These are phyloP conservation scores for Trichophyton benhamiae DNA, from an alignment of 2,329 filamentous ascomycete genomes.

Conservation along the genomic window DNA sequence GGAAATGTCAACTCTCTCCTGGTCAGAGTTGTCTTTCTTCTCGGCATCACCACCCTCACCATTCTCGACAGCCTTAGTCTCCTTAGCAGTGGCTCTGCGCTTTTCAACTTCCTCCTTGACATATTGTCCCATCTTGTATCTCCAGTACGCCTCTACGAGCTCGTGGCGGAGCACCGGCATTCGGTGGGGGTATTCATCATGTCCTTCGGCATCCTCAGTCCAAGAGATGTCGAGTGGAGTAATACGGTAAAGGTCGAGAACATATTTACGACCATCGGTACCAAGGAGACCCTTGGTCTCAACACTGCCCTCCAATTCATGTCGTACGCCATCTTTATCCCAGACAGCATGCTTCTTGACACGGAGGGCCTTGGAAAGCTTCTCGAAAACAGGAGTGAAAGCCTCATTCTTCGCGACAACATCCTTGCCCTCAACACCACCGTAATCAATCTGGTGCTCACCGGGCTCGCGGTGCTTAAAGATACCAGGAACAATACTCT, in stretches of 20 bases:
- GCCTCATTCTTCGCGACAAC: slow-evolving; percentile 80
- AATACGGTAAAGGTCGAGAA: slow-evolving; percentile 90
- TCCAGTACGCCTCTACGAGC: slow-evolving; percentile 73
- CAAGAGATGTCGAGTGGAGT: slow-evolving; percentile 83
- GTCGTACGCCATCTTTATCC: slow-evolving; percentile 87
- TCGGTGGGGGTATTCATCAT: slow-evolving; percentile 68
- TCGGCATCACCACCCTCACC: slow-evolving; percentile 31
- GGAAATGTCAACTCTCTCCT: slow-evolving; percentile 70
- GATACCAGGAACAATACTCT: slow-evolving; percentile 96
- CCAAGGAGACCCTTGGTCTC: slow-evolving; percentile 97
- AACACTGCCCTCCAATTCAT: slow-evolving; percentile 87
- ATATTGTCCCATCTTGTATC: slow-evolving; percentile 78
- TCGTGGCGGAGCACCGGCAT: slow-evolving; percentile 92
- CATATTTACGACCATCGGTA: slow-evolving; percentile 91
- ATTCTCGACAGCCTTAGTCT: slow-evolving; percentile 22
- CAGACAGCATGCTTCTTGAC: slow-evolving; percentile 94
- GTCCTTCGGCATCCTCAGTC: slow-evolving; percentile 61
- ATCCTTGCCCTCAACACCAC: slow-evolving; percentile 93
- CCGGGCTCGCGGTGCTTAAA: slow-evolving; percentile 97
- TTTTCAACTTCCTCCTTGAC: slow-evolving; percentile 65
- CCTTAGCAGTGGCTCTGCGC: slow-evolving; percentile 37
- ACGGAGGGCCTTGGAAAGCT: slow-evolving; percentile 77
- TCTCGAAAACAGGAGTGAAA: slow-evolving; percentile 73
- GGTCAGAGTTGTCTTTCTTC: slow-evolving; percentile 32
- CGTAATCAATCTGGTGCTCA: slow-evolving; percentile 98